These are phyloP conservation scores for Pittosporum tobira DNA, from an alignment of 129 eudicot species.

Conservation along the genomic window DNA sequence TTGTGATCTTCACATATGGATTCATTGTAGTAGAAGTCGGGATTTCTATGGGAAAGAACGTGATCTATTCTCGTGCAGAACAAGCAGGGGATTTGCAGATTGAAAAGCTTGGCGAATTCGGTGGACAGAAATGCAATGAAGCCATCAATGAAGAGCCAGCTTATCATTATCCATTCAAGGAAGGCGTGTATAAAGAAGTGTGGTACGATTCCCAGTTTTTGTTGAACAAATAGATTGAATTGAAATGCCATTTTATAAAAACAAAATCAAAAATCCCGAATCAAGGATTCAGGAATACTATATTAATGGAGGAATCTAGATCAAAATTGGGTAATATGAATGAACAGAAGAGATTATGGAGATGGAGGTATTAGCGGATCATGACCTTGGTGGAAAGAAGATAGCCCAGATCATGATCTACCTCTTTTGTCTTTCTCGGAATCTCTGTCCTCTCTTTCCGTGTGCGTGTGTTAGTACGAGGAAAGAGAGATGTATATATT, in stretches of 20 bases:
- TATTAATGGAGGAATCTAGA: no score
- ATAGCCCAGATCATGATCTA: constrained; percentile 48
- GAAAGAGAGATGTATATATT: constrained; percentile 18
- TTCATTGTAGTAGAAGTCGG: constrained; percentile 43
- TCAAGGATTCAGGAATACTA: no score
- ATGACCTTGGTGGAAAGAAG: constrained; percentile 27
- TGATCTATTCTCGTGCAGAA: constrained; percentile 84
- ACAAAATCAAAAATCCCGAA: background rate
- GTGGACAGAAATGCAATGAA: constrained; percentile 42
- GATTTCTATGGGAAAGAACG: constrained; percentile 27
- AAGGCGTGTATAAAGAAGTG: constrained; percentile 57
- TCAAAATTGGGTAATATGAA: background rate
- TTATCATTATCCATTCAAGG: constrained; percentile 71
- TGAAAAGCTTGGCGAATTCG: constrained; percentile 54
- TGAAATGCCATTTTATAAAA: constrained; percentile 23
- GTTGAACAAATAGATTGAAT: constrained; percentile 37
- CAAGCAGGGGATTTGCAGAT: constrained; percentile 64
- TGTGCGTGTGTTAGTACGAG: constrained; percentile 12
- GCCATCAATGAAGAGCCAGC: constrained; percentile 60
- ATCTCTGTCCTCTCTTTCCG: constrained; percentile 16
- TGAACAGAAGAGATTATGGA: background rate
- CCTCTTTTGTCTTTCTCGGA: constrained; percentile 15
- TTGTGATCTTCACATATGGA: constrained; percentile 81
- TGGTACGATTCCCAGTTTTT: constrained; percentile 55
- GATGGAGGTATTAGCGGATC: constrained; percentile 29